Evolutionary conservation across 2,329 filamentous ascomycete genomes (phyloP), one percentile per base, ranked within the genome.

Genomic region (Cladobotryum protrusum): DNA sequence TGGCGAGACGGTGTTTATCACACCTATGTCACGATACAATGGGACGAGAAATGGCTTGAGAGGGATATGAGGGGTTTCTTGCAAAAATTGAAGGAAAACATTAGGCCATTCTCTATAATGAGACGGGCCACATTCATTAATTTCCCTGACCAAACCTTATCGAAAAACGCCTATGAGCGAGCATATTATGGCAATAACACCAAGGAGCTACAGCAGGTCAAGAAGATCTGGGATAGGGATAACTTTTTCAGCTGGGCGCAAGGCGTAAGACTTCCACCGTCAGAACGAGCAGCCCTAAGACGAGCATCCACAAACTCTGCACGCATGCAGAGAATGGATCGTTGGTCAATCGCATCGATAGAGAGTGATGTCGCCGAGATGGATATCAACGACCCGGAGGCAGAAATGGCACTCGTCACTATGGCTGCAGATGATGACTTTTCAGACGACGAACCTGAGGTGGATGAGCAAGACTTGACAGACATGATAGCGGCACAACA

Each of bases 1-100:
- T 69, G 66, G 66, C 62, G 65, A 3, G 53, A 47, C 0, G 47
- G 54, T 0, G 43, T 53, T 0, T 68, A 59, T 24, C 60, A 68
- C 37, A 47, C 54, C 0, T 67, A 69, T 19, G 48, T 69, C 17
- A 60, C 55, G 56, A 41, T 68, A 3, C 45, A 57, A 19, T 68
- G 62, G 58, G 49, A 53, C 14, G 63, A 66, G 1, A 67, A 68
- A 45, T 67, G 55, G 52, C 8, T 69, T 7, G 65, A 66, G 50
- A 40, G 35, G 11, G 56, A 64, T 32, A 65, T 67, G 61, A 52
- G 57, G 9, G 18, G 35, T 0, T 57, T 60, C 29, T 24, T 64
- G 29, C 8, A 9, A 3, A 50, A 39, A 14, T 54, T 66, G 37
- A 65, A 62, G 42, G 11, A 53, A 9, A 50, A 40, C 2, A 13